Percentiles rank a stretch among this genome's conserved stretches.
Conservation (phyloP, 495 filamentous ascomycete genomes). For the Hyaloscypha bicolor region DNA sequence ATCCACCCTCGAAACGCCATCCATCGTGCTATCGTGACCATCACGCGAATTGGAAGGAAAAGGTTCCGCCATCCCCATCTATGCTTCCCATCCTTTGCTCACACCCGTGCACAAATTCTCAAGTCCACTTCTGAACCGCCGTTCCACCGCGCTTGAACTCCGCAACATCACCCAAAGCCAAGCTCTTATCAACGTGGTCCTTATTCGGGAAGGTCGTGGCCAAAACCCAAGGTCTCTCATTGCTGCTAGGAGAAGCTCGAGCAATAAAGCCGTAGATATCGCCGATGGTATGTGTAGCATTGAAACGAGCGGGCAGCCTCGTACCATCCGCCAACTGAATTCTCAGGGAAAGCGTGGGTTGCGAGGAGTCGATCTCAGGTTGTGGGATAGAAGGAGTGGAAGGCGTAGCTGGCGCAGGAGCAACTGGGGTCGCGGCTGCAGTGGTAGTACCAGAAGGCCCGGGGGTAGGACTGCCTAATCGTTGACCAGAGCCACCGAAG, state of each 20-base stretch:
- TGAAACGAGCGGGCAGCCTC: constrained; percentile 84
- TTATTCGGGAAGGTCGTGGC: constrained; percentile 97
- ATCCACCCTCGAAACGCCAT: neutral
- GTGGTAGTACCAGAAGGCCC: constrained; percentile 48
- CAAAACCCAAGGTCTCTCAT: constrained; percentile 69
- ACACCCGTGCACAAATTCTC: neutral
- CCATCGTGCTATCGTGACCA: neutral
- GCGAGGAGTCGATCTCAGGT: constrained; percentile 69
- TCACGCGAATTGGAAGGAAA: neutral
- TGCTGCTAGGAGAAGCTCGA: constrained; percentile 61
- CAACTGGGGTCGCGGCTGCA: constrained; percentile 29
- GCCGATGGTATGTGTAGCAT: constrained; percentile 85
- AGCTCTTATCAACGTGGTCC: constrained; percentile 75
- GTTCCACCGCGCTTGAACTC: constrained; percentile 83
- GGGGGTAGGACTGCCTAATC: constrained; percentile 91
- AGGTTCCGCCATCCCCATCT: neutral
- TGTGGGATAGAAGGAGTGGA: constrained; percentile 38
- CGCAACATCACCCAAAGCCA: constrained; percentile 71
- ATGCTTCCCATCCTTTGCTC: neutral
- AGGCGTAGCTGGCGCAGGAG: constrained; percentile 44
- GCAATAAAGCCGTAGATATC: constrained; percentile 88
- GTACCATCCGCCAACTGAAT: constrained; percentile 91
- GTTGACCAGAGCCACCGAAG: constrained; percentile 78
- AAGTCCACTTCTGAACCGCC: constrained; percentile 87
- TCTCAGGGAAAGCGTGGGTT: constrained; percentile 78